A percentile compares a stretch with the other conserved stretches of the same genome.
Evolutionary conservation across 345 rosid species (phyloP).

Genomic region (Camelina laxa): DNA sequence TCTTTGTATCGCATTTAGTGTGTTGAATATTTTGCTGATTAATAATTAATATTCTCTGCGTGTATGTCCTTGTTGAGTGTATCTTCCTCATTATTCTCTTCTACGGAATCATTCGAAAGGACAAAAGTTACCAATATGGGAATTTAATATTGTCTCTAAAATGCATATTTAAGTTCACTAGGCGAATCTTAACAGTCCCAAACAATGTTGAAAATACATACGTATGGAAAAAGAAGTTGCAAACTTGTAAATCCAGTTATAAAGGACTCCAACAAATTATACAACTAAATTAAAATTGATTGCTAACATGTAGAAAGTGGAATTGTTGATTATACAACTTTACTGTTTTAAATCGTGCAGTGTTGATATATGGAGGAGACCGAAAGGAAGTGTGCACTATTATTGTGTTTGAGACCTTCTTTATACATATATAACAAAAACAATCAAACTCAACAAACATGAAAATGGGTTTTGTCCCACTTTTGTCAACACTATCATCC

Average conservation of each 20-base stretch:
- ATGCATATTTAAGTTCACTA: neutral
- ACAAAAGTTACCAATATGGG: neutral
- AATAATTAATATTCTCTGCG: neutral
- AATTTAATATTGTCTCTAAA: neutral
- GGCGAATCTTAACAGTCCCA: neutral
- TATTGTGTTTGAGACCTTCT: slow-evolving; percentile 21
- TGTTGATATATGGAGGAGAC: slow-evolving; percentile 5
- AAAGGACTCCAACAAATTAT: too few relatives aligned
- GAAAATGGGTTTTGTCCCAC: slow-evolving; percentile 38
- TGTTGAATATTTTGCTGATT: neutral
- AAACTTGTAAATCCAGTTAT: too few relatives aligned
- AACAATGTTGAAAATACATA: neutral
- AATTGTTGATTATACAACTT: neutral
- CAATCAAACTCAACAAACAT: slow-evolving; percentile 27
- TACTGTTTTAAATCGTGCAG: neutral
- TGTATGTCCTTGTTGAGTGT: neutral
- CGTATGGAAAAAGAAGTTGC: too few relatives aligned
- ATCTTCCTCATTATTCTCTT: neutral
- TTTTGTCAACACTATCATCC: slow-evolving; percentile 33
- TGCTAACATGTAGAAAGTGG: neutral
- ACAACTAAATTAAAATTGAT: neutral
- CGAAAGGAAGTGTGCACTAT: neutral
- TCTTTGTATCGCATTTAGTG: neutral
- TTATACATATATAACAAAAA: neutral
- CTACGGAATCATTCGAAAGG: neutral